A percentile compares a stretch with the other conserved stretches of the same genome.
Evolutionary conservation across 2,329 filamentous ascomycete species (phyloP).

Genomic region (Phoma sp.): DNA sequence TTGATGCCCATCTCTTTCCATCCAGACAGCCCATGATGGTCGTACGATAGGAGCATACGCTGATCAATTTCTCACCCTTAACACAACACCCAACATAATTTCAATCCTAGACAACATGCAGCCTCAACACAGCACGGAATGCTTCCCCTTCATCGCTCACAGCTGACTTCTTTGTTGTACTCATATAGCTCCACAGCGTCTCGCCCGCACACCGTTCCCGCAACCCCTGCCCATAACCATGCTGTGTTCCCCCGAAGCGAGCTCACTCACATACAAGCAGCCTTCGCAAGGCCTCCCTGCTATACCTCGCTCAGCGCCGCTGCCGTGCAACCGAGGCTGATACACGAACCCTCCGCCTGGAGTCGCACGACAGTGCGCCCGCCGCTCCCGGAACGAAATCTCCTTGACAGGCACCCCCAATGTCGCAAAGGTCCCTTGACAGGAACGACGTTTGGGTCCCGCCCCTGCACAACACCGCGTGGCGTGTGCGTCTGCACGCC

Average conservation of each 20-base stretch:
- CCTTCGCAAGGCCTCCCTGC: neutral
- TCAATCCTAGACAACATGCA: neutral
- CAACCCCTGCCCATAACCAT: neutral
- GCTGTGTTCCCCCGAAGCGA: constrained; percentile 9
- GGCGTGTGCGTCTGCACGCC: neutral
- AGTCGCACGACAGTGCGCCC: neutral
- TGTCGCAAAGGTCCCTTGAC: constrained; percentile 8
- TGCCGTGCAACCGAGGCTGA: constrained; percentile 7
- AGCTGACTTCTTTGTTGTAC: too few relatives aligned
- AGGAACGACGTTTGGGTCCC: constrained; percentile 3
- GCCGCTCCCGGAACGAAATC: constrained; percentile 1
- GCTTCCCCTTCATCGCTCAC: neutral
- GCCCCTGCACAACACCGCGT: constrained; percentile 14
- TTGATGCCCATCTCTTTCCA: too few relatives aligned
- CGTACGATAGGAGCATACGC: neutral
- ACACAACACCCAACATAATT: too few relatives aligned
- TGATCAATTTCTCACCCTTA: too few relatives aligned
- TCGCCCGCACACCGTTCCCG: neutral
- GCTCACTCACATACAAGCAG: constrained; percentile 3
- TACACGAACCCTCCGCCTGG: neutral
- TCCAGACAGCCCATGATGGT: too few relatives aligned
- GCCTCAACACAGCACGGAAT: neutral
- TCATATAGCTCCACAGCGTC: neutral
- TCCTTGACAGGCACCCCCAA: constrained; percentile 9
- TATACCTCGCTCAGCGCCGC: neutral